Evolutionary conservation across 495 filamentous ascomycete species (phyloP).

Genomic region (Podospora fimiseda): DNA sequence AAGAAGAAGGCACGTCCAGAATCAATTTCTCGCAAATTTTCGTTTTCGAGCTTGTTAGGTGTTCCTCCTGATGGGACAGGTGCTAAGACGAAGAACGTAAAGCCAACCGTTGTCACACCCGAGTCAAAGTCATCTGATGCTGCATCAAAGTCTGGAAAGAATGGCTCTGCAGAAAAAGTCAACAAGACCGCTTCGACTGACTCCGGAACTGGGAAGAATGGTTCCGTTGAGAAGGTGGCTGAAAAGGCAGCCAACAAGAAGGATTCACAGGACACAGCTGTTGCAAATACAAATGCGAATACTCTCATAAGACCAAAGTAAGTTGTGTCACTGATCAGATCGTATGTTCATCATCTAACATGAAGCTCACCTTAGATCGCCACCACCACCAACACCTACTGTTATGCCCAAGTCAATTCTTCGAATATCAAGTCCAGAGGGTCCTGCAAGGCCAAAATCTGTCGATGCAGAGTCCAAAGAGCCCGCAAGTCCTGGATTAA

Average conservation of each 20-base stretch:
- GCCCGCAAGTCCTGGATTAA: conserved; percentile 3
- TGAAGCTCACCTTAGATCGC: conserved; percentile 5
- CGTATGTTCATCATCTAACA: background rate
- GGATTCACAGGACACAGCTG: conserved; percentile 6
- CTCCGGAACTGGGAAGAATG: conserved; percentile 15
- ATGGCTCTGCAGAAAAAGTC: conserved; percentile 5
- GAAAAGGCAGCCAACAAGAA: too few species aligned
- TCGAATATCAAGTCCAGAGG: conserved; percentile 25
- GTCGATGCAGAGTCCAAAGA: conserved; percentile 8
- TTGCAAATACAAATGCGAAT: background rate
- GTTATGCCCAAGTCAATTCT: conserved; percentile 27
- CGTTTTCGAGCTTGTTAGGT: conserved; percentile 16
- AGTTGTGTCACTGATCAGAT: background rate
- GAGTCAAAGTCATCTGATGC: conserved; percentile 13
- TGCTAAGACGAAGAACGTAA: conserved; percentile 26
- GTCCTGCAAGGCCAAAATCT: conserved; percentile 13
- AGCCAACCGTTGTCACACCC: conserved; percentile 15
- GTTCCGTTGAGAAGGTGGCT: conserved; percentile 22
- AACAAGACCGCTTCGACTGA: too few species aligned
- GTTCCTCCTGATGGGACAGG: conserved; percentile 15
- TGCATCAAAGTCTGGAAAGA: conserved; percentile 18
- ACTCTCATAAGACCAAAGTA: conserved; percentile 9
- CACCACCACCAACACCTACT: conserved; percentile 9
- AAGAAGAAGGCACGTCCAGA: conserved; percentile 30
- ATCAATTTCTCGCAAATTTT: conserved; percentile 25